Percentiles rank a stretch among this genome's conserved stretches.
These are phyloP conservation scores for Elongisporangium prolatum DNA, from an alignment of 352 stramenopile species.

Conservation along the genomic window DNA sequence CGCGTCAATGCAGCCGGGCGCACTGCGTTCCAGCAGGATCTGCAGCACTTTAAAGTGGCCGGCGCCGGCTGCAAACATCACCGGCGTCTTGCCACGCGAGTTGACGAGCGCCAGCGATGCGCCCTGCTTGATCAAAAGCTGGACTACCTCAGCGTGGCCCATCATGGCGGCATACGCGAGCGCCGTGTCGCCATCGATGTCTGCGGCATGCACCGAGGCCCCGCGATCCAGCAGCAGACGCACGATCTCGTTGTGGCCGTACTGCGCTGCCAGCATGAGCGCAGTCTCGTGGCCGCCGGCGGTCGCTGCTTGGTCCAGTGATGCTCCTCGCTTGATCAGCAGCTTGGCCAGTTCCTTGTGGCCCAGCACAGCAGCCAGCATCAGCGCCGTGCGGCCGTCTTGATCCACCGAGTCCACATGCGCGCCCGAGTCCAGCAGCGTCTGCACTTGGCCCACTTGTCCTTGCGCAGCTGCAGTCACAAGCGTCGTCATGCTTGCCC, in stretches of 20 bases:
- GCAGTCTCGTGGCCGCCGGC: not conserved
- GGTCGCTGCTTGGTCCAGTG: not conserved
- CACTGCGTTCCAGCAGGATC: slow-evolving; percentile 11
- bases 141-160: slow-evolving; percentile 12
- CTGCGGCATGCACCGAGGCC: not conserved
- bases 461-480: not conserved
- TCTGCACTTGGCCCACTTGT: slow-evolving; percentile 1
- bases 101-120: not conserved
- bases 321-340: not conserved
- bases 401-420: slow-evolving; percentile 8
- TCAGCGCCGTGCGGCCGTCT: slow-evolving; percentile 13
- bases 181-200: slow-evolving; percentile 5
- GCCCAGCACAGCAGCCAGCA: not conserved
- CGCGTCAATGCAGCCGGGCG: slow-evolving; percentile 9
- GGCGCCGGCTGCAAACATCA: slow-evolving; percentile 12
- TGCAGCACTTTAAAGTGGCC: slow-evolving; percentile 12
- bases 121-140: slow-evolving; percentile 12
- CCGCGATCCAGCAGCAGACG: slow-evolving; percentile 4
- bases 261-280: not conserved
- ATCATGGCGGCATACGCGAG: slow-evolving; percentile 5
- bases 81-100: slow-evolving; percentile 10
- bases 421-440: not conserved
- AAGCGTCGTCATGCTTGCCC: not conserved
- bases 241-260: slow-evolving; percentile 1
- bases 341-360: not conserved